These are phyloP conservation scores for Datisca glomerata DNA, from an alignment of 306 rosid genomes.

Conservation along the genomic window DNA sequence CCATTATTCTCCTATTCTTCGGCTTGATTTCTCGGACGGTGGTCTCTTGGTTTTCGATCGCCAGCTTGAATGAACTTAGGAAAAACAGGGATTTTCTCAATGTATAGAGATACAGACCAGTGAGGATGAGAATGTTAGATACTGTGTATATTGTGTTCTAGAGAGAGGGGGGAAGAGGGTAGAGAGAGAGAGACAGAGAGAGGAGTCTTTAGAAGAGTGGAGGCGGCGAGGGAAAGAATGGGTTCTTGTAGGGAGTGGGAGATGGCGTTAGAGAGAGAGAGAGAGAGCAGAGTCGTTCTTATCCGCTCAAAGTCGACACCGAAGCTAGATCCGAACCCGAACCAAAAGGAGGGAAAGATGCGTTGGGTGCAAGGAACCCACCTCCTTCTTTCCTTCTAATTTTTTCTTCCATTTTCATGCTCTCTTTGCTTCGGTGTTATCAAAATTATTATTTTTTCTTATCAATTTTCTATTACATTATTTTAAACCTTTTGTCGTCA, in stretches of 20 bases:
- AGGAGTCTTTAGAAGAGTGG: slow-evolving; percentile 16
- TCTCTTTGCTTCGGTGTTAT: slow-evolving; percentile 38
- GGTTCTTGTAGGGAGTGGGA: slow-evolving; percentile 61
- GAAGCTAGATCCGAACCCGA: slow-evolving; percentile 18
- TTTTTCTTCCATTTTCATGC: slow-evolving; percentile 53
- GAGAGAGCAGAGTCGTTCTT: slow-evolving; percentile 43
- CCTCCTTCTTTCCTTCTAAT: slow-evolving; percentile 61
- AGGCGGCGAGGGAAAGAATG: slow-evolving; percentile 38
- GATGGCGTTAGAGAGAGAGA: slow-evolving; percentile 32
- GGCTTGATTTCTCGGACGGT: slow-evolving; percentile 84
- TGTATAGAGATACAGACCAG: neutral
- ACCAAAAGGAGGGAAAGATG: slow-evolving; percentile 22
- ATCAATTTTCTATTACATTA: neutral
- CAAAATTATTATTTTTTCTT: slow-evolving; percentile 11
- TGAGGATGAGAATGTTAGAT: neutral
- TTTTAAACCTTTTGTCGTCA: neutral
- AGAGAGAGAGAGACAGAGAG: neutral
- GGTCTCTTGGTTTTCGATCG: slow-evolving; percentile 73
- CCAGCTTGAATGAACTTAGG: slow-evolving; percentile 45
- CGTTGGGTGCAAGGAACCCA: slow-evolving; percentile 77
- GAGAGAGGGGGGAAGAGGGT: neutral
- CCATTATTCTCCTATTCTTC: slow-evolving; percentile 91
- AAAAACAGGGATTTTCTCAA: neutral
- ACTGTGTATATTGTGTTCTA: slow-evolving; percentile 1
- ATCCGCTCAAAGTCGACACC: slow-evolving; percentile 70